Evolutionary conservation across 2,329 filamentous ascomycete species (phyloP).

Genomic region (Helotiales sp.): DNA sequence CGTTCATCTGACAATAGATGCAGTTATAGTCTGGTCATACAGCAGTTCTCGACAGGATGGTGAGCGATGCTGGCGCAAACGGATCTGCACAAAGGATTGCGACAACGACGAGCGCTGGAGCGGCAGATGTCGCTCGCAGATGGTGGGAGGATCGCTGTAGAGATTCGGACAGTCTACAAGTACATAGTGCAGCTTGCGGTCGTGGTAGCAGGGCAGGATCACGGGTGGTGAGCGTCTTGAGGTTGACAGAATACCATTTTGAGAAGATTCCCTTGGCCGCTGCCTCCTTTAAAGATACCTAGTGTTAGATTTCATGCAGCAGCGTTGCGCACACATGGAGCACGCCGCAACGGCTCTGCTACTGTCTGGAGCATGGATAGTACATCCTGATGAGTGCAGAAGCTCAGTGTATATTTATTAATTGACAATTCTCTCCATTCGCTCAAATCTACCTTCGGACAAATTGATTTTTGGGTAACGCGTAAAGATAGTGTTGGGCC

Average conservation of each 20-base stretch:
- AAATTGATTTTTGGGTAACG: constrained; percentile 1
- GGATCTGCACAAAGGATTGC: constrained; percentile 20
- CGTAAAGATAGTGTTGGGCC: neutral
- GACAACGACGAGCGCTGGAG: constrained; percentile 1
- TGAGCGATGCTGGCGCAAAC: constrained; percentile 29
- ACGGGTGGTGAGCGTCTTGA: constrained; percentile 2
- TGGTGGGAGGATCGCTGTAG: constrained; percentile 6
- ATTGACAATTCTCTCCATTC: neutral
- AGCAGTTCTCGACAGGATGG: constrained; percentile 12
- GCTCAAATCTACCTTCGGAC: neutral
- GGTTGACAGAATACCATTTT: constrained; percentile 15
- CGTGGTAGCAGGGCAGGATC: constrained; percentile 3
- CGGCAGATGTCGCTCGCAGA: constrained; percentile 4
- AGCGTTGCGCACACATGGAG: neutral
- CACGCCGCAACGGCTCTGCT: neutral
- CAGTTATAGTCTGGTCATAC: neutral
- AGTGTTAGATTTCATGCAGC: constrained; percentile 13
- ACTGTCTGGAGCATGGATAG: neutral
- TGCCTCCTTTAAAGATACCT: constrained; percentile 16
- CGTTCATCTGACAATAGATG: constrained; percentile 28
- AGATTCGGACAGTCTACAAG: constrained; percentile 6
- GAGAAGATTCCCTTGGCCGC: constrained; percentile 10
- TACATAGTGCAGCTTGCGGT: constrained; percentile 8
- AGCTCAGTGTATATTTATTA: neutral
- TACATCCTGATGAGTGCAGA: neutral